Percentiles rank a stretch among this genome's conserved stretches.
These are phyloP conservation scores for Orbilia javanica DNA, from an alignment of 2,329 filamentous ascomycete species.

Conservation along the genomic window DNA sequence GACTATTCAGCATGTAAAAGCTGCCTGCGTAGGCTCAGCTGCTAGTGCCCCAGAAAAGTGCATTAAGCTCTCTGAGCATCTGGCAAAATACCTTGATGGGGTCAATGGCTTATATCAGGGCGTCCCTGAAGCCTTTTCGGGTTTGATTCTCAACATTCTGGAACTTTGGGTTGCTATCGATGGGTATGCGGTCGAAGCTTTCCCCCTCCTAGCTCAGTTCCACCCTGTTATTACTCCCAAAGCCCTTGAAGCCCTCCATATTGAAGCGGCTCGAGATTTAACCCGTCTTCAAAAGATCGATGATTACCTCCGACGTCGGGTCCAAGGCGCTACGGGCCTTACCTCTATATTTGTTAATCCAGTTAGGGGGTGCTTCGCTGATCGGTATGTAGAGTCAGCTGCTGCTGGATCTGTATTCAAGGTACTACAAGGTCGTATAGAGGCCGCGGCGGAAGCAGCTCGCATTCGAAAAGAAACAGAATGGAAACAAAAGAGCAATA, in stretches of 20 bases:
- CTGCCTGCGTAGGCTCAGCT: too few species aligned
- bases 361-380: slow-evolving; percentile 67
- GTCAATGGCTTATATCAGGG: slow-evolving; percentile 65
- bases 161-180: slow-evolving; percentile 74
- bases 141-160: slow-evolving; percentile 70
- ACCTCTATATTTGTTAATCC: slow-evolving; percentile 69
- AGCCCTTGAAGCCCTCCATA: slow-evolving; percentile 72
- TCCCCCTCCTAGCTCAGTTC: slow-evolving; percentile 69
- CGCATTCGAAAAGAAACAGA: slow-evolving; percentile 65
- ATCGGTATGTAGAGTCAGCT: slow-evolving; percentile 66
- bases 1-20: too few species aligned
- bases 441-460: slow-evolving; percentile 62
- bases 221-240: too few species aligned
- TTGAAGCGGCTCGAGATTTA: slow-evolving; percentile 69
- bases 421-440: slow-evolving; percentile 64
- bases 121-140: slow-evolving; percentile 69
- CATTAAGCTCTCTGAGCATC: slow-evolving; percentile 63
- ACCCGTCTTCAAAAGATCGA: slow-evolving; percentile 69
- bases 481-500: slow-evolving; percentile 63
- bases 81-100: slow-evolving; percentile 64
- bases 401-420: slow-evolving; percentile 60
- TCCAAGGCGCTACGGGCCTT: slow-evolving; percentile 57
- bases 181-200: slow-evolving; percentile 65
- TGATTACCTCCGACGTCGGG: slow-evolving; percentile 67
- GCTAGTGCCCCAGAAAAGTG: too few species aligned